Percentiles rank a stretch among this genome's conserved stretches.
Conservation (phyloP, 202 grass and related monocot genomes). For the Tripidium arundinaceum region DNA sequence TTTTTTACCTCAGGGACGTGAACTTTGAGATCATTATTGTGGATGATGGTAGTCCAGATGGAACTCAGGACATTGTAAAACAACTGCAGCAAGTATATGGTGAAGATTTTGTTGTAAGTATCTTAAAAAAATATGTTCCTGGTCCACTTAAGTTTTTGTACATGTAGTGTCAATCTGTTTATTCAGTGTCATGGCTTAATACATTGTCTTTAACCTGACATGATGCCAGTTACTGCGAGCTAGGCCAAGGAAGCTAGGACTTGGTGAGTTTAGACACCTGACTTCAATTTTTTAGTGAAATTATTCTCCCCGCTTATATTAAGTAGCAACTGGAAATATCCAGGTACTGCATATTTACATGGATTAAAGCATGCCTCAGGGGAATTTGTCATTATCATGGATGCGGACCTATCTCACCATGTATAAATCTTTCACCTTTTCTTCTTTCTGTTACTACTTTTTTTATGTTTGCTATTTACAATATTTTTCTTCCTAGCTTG, state of each 20-base stretch:
- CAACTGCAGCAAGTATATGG: constrained; percentile 89
- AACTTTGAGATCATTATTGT: constrained; percentile 97
- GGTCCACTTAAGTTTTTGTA: neutral
- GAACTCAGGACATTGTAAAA: constrained; percentile 94
- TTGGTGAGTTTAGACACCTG: constrained; percentile 48
- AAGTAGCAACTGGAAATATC: constrained; percentile 27
- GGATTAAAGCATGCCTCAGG: constrained; percentile 85
- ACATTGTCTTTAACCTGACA: constrained; percentile 26
- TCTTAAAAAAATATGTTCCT: neutral
- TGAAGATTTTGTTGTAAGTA: constrained; percentile 89
- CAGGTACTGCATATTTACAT: constrained; percentile 91
- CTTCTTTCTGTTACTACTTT: neutral
- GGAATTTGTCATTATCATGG: constrained; percentile 84
- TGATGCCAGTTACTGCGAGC: constrained; percentile 66
- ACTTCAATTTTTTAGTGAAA: constrained; percentile 18
- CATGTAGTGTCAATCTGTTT: neutral
- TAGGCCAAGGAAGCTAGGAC: constrained; percentile 85
- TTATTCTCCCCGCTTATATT: constrained; percentile 2
- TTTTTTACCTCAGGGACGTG: constrained; percentile 36
- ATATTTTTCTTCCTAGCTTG: constrained; percentile 14
- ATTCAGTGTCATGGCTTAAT: constrained; percentile 13
- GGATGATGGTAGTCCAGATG: constrained; percentile 97
- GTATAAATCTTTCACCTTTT: constrained; percentile 39
- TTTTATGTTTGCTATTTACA: neutral
- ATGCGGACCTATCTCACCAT: constrained; percentile 90